Evolutionary conservation across 2,329 filamentous ascomycete species (phyloP).

Genomic region (Geosmithia morbida): DNA sequence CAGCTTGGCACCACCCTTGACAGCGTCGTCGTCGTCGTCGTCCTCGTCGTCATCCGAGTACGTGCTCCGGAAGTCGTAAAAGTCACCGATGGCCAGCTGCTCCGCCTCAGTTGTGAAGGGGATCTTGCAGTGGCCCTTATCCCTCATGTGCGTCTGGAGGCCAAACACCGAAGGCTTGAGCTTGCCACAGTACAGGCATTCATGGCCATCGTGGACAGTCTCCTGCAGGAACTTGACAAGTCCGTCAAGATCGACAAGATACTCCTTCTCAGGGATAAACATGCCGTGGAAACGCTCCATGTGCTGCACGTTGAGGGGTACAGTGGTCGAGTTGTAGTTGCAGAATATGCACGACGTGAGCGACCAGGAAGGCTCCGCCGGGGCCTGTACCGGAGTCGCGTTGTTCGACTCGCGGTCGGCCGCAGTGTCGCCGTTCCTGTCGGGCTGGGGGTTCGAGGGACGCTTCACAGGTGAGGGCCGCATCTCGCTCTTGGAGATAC

Average conservation of each 20-base stretch:
- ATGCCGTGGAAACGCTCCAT: conserved; percentile 92
- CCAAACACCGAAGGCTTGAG: conserved; percentile 63
- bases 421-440: conserved; percentile 17
- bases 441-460: conserved; percentile 34
- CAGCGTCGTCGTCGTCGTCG: conserved; percentile 37
- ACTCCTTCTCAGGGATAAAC: conserved; percentile 85
- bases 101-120: conserved; percentile 80
- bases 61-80: conserved; percentile 91
- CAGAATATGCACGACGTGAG: conserved; percentile 71
- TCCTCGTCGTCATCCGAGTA: conserved; percentile 59
- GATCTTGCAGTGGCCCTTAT: conserved; percentile 94
- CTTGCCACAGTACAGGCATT: conserved; percentile 84
- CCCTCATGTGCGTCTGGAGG: conserved; percentile 92
- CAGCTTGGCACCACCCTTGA: conserved; percentile 53
- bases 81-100: conserved; percentile 87
- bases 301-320: conserved; percentile 66
- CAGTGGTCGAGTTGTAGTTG: conserved; percentile 65
- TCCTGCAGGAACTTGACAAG: conserved; percentile 64
- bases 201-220: conserved; percentile 65
- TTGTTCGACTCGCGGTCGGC: conserved; percentile 28
- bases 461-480: conserved; percentile 36
- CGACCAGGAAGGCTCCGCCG: conserved; percentile 23
- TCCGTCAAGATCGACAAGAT: conserved; percentile 69
- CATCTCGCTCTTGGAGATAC: conserved; percentile 36
- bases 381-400: conserved; percentile 19